Base-by-base conservation (phyloP, 169 alveolate genomes). In the Eimeria acervulina region DNA sequence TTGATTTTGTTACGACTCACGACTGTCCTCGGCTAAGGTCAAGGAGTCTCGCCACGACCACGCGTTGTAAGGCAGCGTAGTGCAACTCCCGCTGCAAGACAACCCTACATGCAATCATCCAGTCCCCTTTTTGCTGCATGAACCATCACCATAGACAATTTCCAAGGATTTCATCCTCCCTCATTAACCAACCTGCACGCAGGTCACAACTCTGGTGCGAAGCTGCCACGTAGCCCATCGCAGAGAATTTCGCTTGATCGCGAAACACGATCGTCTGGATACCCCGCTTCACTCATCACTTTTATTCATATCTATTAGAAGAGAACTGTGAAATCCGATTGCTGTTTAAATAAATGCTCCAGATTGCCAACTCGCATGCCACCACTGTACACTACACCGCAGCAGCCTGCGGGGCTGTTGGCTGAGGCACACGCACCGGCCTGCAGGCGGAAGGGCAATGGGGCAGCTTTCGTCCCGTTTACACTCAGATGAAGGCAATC, bases 351-450 rank as follows among this genome's bases (percentile, higher is more conserved):
- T 26, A 8, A 5, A 2, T 28, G 23, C 44, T 1, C 7, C 23
- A 12, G 26, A 15, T 4, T 7, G 68, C 78, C 6, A 31, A 68
- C 12, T 12, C 40, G 40, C 78, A 68, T 68, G 78, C 78, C 78
- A n/a, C 40, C 40, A 13, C 44, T 36, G 36, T 68, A 17, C 78
- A 31, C 78, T 21, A 44, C 44, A 68, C 78, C 78, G 78, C 44
- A 31, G 44, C 78, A 68, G 78, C 61, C 36, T 55, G 93, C 93
- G 93, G 93, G 93, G 93, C 93, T 84, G 93, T 84, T 28, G 63
- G 93, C 93, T 52, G 93, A 55, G 68, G 93, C 93, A 84, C 61
- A 38, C 78, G 74, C 93, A 84, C 93, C 93, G 59, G 74, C 78
- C 78, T 55, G 80, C 0, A 51, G 13, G 19, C 31, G 59, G 31